These are phyloP conservation scores for Pelargonium citronellum DNA, from an alignment of 441 rosid species.

Conservation along the genomic window DNA sequence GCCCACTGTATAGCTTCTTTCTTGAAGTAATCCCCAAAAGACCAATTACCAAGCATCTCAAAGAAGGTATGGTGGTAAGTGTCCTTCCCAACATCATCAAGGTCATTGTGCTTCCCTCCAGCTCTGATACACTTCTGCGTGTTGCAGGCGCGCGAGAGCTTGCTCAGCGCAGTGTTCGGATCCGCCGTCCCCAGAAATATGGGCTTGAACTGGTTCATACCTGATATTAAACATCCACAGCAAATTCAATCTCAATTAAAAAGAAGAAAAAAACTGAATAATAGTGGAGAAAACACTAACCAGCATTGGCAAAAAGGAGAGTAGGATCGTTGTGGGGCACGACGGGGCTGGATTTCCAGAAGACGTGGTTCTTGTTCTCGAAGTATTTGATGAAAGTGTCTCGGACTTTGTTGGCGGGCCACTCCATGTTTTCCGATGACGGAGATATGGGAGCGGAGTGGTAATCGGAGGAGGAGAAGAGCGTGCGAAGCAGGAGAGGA, in stretches of 20 bases:
- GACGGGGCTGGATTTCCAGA: constrained; percentile 90
- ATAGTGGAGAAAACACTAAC: constrained; percentile 24
- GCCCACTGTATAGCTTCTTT: constrained; percentile 89
- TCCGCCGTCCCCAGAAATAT: constrained; percentile 86
- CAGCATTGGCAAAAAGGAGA: constrained; percentile 89
- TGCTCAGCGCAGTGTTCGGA: constrained; percentile 73
- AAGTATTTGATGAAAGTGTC: constrained; percentile 70
- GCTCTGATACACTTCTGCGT: constrained; percentile 99
- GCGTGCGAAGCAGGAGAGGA: not conserved
- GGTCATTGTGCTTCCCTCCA: constrained; percentile 96
- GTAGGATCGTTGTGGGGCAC: constrained; percentile 90
- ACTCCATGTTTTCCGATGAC: constrained; percentile 28
- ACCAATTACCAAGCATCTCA: constrained; percentile 99
- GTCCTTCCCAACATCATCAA: constrained; percentile 97
- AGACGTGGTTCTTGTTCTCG: constrained; percentile 51
- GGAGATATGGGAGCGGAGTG: not conserved
- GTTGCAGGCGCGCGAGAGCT: constrained; percentile 70
- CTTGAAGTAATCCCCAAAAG: constrained; percentile 95
- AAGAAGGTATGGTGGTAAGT: constrained; percentile 97
- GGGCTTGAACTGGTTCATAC: constrained; percentile 93
- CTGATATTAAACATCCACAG: constrained; percentile 29
- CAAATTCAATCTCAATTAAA: not conserved
- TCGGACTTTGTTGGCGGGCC: constrained; percentile 75
- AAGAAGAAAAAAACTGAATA: not conserved
- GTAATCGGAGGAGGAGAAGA: not conserved